Conservation (phyloP, 495 filamentous ascomycete genomes). For the Penicillium pancosmium region DNA sequence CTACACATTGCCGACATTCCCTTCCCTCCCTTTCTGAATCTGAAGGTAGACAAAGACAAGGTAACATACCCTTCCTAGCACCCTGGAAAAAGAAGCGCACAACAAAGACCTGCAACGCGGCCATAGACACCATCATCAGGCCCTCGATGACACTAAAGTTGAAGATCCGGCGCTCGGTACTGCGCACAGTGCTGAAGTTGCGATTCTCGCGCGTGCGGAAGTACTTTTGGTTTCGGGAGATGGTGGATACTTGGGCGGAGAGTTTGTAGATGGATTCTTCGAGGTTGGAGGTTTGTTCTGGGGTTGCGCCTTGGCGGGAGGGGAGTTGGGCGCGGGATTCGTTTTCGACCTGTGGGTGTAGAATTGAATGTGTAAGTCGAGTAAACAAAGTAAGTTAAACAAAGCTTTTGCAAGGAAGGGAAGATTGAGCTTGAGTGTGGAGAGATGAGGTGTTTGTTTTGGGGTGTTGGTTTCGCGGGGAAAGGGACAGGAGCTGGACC, state of each 20-base stretch:
- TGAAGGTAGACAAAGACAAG: no score
- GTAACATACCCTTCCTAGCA: constrained; percentile 66
- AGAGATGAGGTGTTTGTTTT: no score
- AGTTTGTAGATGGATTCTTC: constrained; percentile 97
- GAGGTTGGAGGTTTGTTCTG: constrained; percentile 87
- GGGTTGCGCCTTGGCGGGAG: constrained; percentile 84
- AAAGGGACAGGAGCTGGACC: no score
- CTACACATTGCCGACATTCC: no score
- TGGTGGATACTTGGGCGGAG: constrained; percentile 91
- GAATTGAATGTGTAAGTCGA: no score
- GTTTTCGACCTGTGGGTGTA: constrained; percentile 98
- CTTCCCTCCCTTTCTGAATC: no score
- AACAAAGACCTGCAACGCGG: constrained; percentile 94
- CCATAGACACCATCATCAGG: constrained; percentile 93
- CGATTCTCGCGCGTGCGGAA: constrained; percentile 99
- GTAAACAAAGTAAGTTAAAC: no score
- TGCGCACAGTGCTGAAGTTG: constrained; percentile 96
- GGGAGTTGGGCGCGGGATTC: constrained; percentile 81
- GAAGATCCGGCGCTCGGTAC: constrained; percentile 93
- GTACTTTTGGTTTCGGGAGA: constrained; percentile 97
- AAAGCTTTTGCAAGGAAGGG: no score
- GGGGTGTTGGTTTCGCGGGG: constrained; percentile 4
- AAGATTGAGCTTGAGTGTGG: no score
- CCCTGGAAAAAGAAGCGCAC: constrained; percentile 99
- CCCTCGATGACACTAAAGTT: constrained; percentile 96